phyloP scores from a whole-genome alignment of 352 stramenopile species.

The Phytophthora tentaculata region DNA sequence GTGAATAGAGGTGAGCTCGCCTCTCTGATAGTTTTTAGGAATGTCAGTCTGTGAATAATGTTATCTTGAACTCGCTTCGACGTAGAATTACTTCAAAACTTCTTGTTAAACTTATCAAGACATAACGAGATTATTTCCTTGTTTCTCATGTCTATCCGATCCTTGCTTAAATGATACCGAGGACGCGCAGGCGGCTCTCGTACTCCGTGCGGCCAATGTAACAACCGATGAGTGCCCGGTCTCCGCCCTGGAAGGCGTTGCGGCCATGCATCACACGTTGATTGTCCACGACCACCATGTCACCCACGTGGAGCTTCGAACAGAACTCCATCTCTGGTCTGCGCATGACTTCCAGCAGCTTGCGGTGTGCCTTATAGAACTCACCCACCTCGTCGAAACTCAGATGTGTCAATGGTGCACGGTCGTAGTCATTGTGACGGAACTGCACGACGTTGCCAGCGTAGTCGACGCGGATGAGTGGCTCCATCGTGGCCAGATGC shows the following conservation, averaged over 20 bases:
- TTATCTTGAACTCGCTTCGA: conserved; percentile 27
- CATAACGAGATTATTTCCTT: not conserved
- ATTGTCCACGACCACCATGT: conserved; percentile 91
- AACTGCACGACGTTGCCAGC: conserved; percentile 79
- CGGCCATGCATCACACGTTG: conserved; percentile 87
- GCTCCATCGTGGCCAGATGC: conserved; percentile 81
- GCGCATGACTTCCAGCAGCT: conserved; percentile 72
- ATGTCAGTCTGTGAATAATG: conserved; percentile 33
- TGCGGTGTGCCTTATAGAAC: conserved; percentile 82
- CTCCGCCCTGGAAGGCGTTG: conserved; percentile 76
- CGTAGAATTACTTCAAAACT: not conserved
- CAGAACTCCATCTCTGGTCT: conserved; percentile 67
- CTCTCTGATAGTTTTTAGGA: conserved; percentile 31
- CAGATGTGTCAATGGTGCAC: conserved; percentile 80
- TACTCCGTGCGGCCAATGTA: conserved; percentile 91
- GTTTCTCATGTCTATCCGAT: not conserved
- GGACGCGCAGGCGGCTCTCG: conserved; percentile 80
- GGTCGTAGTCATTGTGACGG: conserved; percentile 91
- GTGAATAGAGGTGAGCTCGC: conserved; percentile 28
- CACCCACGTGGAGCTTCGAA: conserved; percentile 68
- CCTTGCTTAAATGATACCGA: conserved; percentile 74
- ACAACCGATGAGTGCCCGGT: conserved; percentile 84
- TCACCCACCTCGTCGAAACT: conserved; percentile 67
- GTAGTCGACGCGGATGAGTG: conserved; percentile 80
- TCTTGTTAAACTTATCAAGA: conserved; percentile 16